Base-by-base conservation (phyloP, 768 basidiomycete species). In the Pleurotus tuoliensis region DNA sequence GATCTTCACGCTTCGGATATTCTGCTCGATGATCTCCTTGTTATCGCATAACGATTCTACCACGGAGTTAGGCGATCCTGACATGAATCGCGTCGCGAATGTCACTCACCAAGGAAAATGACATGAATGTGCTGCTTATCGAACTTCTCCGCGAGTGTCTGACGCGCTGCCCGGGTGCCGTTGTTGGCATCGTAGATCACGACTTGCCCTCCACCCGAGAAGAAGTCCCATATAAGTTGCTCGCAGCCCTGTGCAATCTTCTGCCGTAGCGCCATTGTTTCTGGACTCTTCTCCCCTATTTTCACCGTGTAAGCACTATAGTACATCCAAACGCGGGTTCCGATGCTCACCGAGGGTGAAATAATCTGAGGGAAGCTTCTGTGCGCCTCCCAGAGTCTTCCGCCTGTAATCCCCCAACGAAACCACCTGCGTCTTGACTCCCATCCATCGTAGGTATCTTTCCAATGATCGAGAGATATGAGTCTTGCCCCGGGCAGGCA, bases 161-260 rank as follows among this genome's bases (percentile, higher is more conserved):
- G 83, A 55, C 97, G 76, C 27, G 79, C 80, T 47, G 78, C 80
- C 18, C 78, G 76, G 5, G 83, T 84, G 1, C 94, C 94, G 63
- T 98, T 98, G 67, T 99, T 99, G 25, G 97, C 97, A 68, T 99
- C 97, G 74, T 98, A 98, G 60, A 99, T 95, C 38, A 96, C 93
- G 22, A 98, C 95, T 69, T 99, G 97, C 0, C 96, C 97, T 4
- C 92, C 89, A 2, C 71, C 73, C 57, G 81, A 78, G 71, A 96
- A 98, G 72, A 90, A 97, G 60, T 93, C 84, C 83, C 84, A 88
- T 41, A 98, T 93, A 47, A 87, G 76, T 68, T 90, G 80, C 72
- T 98, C 94, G 60, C 97, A 91, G n/a, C 88, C 92, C 0, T 80
- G 78, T 43, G 87, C 82, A 60, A 96, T 83, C 63, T 78, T 82